Evolutionary conservation across 2,329 filamentous ascomycete genomes (phyloP).

Genomic region (Fusarium falciforme): DNA sequence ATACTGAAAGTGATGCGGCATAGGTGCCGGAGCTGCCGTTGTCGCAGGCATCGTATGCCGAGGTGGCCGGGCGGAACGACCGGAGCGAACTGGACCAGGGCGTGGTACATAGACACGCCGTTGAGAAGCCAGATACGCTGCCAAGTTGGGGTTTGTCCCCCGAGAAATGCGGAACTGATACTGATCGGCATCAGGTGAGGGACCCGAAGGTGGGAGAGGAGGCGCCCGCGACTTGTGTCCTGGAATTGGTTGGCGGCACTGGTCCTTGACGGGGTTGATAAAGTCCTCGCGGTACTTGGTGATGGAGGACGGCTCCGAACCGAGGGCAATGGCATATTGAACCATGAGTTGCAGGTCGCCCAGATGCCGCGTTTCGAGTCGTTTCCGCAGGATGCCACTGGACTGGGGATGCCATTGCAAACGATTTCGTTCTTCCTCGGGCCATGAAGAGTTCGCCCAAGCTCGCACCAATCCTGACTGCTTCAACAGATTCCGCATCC

Average conservation of each 20-base stretch:
- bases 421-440: slow-evolving; percentile 48
- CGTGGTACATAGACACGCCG: slow-evolving; percentile 48
- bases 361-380: slow-evolving; percentile 59
- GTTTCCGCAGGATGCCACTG: slow-evolving; percentile 56
- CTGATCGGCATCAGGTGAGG: slow-evolving; percentile 45
- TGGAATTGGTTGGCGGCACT: slow-evolving; percentile 49
- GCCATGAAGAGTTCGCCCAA: slow-evolving; percentile 53
- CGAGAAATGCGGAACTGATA: slow-evolving; percentile 54
- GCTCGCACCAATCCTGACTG: slow-evolving; percentile 52
- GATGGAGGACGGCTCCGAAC: slow-evolving; percentile 46
- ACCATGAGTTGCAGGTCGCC: slow-evolving; percentile 53
- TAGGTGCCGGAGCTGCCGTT: slow-evolving; percentile 23
- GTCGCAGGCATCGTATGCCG: slow-evolving; percentile 35
- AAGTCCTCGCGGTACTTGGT: slow-evolving; percentile 49
- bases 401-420: slow-evolving; percentile 57
- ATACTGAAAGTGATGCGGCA: slow-evolving; percentile 42
- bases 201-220: slow-evolving; percentile 37
- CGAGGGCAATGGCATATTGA: slow-evolving; percentile 54
- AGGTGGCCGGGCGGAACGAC: slow-evolving; percentile 47
- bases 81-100: slow-evolving; percentile 44
- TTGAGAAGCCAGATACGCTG: slow-evolving; percentile 51
- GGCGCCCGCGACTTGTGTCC: slow-evolving; percentile 48
- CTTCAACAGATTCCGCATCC: slow-evolving; percentile 58
- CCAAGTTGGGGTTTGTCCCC: slow-evolving; percentile 49
- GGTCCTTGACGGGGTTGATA: slow-evolving; percentile 50